Conservation (phyloP, 202 grass and related monocot genomes). For the Brachypodium distachyon region DNA sequence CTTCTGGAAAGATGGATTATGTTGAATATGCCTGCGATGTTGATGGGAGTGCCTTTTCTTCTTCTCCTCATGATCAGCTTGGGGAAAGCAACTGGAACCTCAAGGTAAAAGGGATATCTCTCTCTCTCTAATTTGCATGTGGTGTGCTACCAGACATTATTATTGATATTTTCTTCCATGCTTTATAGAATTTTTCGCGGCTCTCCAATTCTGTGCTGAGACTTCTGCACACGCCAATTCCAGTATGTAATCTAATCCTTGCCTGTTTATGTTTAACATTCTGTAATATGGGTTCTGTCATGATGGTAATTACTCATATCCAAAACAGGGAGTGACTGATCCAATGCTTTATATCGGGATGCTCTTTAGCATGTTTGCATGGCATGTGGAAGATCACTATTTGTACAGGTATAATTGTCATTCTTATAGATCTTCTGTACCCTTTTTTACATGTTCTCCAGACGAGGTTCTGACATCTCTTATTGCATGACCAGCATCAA, state of each 20-base stretch:
- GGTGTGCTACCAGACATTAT: neutral
- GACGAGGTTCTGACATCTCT: conserved; percentile 5
- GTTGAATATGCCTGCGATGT: conserved; percentile 99
- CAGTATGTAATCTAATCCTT: conserved; percentile 47
- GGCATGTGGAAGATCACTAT: conserved; percentile 99
- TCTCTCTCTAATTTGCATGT: neutral
- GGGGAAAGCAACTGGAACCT: conserved; percentile 94
- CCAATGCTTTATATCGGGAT: conserved; percentile 99
- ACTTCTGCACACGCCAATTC: conserved; percentile 65
- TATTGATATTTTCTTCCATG: conserved; percentile 5
- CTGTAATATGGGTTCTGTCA: neutral
- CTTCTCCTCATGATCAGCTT: conserved; percentile 69
- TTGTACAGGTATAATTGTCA: conserved; percentile 64
- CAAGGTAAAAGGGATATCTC: conserved; percentile 47
- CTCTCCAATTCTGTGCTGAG: conserved; percentile 70
- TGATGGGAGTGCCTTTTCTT: conserved; percentile 99
- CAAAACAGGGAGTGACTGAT: conserved; percentile 88
- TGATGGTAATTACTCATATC: conserved; percentile 21
- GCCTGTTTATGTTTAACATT: neutral
- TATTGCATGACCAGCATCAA: conserved; percentile 68
- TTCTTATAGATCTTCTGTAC: neutral
- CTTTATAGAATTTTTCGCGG: conserved; percentile 71
- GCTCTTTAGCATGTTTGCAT: conserved; percentile 99
- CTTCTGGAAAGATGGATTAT: conserved; percentile 84
- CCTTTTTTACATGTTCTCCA: neutral